Percentiles rank a stretch among this genome's conserved stretches.
Evolutionary conservation across 306 rosid genomes (phyloP).

Genomic region (Sicyos baderoa): DNA sequence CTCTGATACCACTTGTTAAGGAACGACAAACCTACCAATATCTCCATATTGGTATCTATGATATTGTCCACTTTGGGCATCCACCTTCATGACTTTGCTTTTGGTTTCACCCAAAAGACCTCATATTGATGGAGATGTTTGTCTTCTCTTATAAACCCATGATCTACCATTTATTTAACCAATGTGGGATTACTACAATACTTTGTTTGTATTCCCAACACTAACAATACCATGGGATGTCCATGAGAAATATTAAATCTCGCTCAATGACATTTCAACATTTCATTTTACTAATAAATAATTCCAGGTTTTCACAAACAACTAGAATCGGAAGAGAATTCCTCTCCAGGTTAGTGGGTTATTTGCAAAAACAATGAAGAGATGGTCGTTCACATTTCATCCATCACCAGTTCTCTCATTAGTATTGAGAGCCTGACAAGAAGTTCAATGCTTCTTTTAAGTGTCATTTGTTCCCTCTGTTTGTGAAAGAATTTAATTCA

Average conservation of each 20-base stretch:
- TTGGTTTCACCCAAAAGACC: too few relatives aligned
- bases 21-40: too few relatives aligned
- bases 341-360: neutral
- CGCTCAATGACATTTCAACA: neutral
- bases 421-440: neutral
- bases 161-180: too few relatives aligned
- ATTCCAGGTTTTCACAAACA: conserved; percentile 5
- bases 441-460: conserved; percentile 3
- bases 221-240: neutral
- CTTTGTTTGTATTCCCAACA: too few relatives aligned
- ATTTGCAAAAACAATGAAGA: neutral
- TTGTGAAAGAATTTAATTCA: neutral
- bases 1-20: too few relatives aligned
- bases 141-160: too few relatives aligned
- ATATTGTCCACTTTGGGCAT: too few relatives aligned
- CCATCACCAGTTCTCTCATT: neutral
- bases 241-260: neutral
- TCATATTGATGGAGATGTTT: too few relatives aligned
- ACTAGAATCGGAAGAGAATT: neutral
- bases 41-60: too few relatives aligned
- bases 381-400: neutral
- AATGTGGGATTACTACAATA: too few relatives aligned
- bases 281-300: neutral
- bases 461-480: neutral
- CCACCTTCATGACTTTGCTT: too few relatives aligned